These are phyloP conservation scores for Epithele typhae DNA, from an alignment of 768 basidiomycete genomes.

Conservation along the genomic window DNA sequence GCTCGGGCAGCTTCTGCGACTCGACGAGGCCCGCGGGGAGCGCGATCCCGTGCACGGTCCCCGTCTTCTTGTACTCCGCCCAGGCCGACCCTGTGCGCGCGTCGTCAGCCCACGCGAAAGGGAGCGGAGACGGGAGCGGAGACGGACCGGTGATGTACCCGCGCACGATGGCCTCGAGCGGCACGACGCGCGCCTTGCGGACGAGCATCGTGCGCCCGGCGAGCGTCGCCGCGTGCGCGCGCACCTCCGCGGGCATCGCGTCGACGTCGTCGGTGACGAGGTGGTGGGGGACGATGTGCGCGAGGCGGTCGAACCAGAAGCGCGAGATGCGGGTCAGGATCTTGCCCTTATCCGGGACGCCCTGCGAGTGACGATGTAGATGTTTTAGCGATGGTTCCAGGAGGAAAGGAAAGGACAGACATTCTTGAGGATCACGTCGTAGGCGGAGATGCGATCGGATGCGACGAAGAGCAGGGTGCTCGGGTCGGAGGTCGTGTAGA, in stretches of 20 bases:
- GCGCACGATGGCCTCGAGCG: slow-evolving; percentile 92
- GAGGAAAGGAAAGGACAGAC: slow-evolving; percentile 34
- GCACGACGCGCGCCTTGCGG: slow-evolving; percentile 80
- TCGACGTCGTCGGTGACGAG: slow-evolving; percentile 73
- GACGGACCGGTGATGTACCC: slow-evolving; percentile 88
- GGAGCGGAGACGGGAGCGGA: too few species aligned
- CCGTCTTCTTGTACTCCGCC: slow-evolving; percentile 84
- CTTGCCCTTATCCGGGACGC: slow-evolving; percentile 91
- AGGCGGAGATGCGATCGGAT: slow-evolving; percentile 93
- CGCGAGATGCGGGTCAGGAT: slow-evolving; percentile 86
- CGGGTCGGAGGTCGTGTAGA: slow-evolving; percentile 73
- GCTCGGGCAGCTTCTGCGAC: slow-evolving; percentile 74
- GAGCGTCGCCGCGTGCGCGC: slow-evolving; percentile 69
- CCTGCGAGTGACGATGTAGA: slow-evolving; percentile 43
- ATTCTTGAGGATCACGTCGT: slow-evolving; percentile 92
- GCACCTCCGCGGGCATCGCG: slow-evolving; percentile 79
- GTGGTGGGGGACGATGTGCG: slow-evolving; percentile 82
- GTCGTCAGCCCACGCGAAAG: too few species aligned
- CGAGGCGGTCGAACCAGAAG: slow-evolving; percentile 92
- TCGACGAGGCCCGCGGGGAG: slow-evolving; percentile 78
- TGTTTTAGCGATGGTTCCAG: neutral
- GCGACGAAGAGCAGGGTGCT: slow-evolving; percentile 88
- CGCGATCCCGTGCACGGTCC: slow-evolving; percentile 84
- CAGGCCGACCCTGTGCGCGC: slow-evolving; percentile 79
- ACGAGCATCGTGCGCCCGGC: slow-evolving; percentile 91